phyloP scores from a whole-genome alignment of 208 protist genomes.

The Leishmania amazonensis region DNA sequence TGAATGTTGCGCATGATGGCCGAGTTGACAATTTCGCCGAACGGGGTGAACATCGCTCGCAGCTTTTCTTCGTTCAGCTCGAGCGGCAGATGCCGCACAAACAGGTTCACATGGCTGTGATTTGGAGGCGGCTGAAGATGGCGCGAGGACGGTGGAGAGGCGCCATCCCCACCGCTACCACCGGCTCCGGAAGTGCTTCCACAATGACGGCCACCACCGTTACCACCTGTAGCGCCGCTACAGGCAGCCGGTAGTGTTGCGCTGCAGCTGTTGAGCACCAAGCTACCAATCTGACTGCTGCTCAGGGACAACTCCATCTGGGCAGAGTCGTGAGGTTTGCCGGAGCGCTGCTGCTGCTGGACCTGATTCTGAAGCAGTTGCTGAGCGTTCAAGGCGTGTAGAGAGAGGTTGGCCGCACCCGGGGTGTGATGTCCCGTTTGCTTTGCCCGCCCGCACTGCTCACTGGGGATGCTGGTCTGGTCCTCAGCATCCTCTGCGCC shows the following conservation, averaged over 20 bases:
- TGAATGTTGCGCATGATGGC: slow-evolving; percentile 83
- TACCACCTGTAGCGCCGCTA: not conserved
- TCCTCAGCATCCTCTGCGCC: not conserved
- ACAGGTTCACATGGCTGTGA: slow-evolving; percentile 63
- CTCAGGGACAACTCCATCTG: not conserved
- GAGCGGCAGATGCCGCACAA: slow-evolving; percentile 51
- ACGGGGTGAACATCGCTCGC: slow-evolving; percentile 45
- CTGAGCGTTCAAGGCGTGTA: not conserved
- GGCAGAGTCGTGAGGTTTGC: not conserved
- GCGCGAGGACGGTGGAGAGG: not conserved
- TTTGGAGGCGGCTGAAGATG: slow-evolving; percentile 23
- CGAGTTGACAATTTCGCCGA: slow-evolving; percentile 58
- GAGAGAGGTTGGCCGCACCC: not conserved
- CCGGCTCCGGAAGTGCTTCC: not conserved
- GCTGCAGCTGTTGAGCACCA: slow-evolving; percentile 1
- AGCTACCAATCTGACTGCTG: slow-evolving; percentile 3
- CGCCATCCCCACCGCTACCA: not conserved
- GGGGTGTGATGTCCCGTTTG: not conserved
- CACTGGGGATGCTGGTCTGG: not conserved
- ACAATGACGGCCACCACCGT: not conserved
- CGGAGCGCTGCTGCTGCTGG: not conserved
- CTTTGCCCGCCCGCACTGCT: not conserved
- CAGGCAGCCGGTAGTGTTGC: not conserved
- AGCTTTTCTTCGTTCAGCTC: slow-evolving; percentile 54
- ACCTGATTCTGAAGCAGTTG: not conserved